Evolutionary conservation across 768 basidiomycete species (phyloP).

Genomic region (Mycena floridula): DNA sequence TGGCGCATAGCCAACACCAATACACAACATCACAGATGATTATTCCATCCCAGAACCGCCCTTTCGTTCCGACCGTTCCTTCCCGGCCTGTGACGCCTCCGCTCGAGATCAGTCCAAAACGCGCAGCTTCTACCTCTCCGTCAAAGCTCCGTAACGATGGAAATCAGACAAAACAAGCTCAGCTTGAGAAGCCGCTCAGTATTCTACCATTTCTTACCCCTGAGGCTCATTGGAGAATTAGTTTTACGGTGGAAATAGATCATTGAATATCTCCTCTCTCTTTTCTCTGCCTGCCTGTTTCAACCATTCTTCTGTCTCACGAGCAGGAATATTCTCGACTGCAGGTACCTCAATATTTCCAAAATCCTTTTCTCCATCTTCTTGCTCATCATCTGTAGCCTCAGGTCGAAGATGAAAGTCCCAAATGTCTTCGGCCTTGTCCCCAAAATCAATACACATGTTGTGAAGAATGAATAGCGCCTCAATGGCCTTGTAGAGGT

Average conservation of each 20-base stretch:
- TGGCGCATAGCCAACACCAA: too few species aligned
- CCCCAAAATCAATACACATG: conserved; percentile 8
- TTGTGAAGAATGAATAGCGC: conserved; percentile 14
- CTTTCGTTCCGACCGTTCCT: too few species aligned
- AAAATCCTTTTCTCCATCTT: not conserved
- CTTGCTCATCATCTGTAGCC: not conserved
- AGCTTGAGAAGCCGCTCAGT: too few species aligned
- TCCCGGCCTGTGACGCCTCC: too few species aligned
- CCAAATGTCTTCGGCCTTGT: not conserved
- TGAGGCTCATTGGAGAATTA: too few species aligned
- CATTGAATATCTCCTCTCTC: conserved; percentile 4
- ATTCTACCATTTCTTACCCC: too few species aligned
- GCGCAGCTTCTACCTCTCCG: too few species aligned
- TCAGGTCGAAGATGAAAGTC: not conserved
- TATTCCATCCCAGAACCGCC: too few species aligned
- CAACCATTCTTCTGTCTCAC: conserved; percentile 8
- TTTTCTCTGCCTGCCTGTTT: not conserved
- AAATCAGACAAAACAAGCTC: too few species aligned
- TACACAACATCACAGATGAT: too few species aligned
- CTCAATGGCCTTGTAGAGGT: conserved; percentile 11
- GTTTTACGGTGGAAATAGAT: conserved; percentile 5
- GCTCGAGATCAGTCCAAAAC: too few species aligned
- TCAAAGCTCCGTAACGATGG: too few species aligned
- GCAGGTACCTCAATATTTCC: not conserved
- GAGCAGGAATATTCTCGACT: conserved; percentile 1